These are phyloP conservation scores for Thymus mandschuricus DNA, from an alignment of 257 asterid species.

Conservation along the genomic window DNA sequence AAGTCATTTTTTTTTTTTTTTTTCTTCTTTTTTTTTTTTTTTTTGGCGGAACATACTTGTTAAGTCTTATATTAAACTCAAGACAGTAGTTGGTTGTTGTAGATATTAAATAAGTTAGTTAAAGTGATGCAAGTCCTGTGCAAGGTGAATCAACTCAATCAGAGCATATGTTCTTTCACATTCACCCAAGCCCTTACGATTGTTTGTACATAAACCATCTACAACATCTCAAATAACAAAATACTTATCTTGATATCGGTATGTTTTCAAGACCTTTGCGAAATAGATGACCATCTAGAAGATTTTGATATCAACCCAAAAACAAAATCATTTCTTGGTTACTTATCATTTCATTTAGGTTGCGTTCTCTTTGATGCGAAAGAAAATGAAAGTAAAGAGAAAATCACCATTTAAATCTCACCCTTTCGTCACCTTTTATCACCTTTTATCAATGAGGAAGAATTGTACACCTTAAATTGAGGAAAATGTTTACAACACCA, in stretches of 20 bases:
- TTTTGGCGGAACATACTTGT: too few relatives aligned
- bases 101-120: conserved; percentile 10
- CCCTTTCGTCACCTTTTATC: too few relatives aligned
- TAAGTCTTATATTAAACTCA: conserved; percentile 32
- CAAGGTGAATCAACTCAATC: conserved; percentile 1
- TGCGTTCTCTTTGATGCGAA: too few relatives aligned
- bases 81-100: conserved; percentile 10
- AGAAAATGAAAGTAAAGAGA: too few relatives aligned
- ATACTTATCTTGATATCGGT: not conserved
- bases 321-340: not conserved
- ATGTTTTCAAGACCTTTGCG: not conserved
- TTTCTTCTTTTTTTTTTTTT: too few relatives aligned
- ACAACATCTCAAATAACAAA: not conserved
- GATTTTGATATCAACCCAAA: not conserved
- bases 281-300: not conserved
- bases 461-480: too few relatives aligned
- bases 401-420: too few relatives aligned
- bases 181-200: not conserved
- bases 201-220: conserved; percentile 4
- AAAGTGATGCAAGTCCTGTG: conserved; percentile 1
- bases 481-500: too few relatives aligned
- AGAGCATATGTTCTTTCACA: not conserved
- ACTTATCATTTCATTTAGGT: too few relatives aligned
- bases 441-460: too few relatives aligned
- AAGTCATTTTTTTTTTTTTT: too few relatives aligned